phyloP scores from a whole-genome alignment of 306 rosid genomes.

The Acacia melanoxylon region DNA sequence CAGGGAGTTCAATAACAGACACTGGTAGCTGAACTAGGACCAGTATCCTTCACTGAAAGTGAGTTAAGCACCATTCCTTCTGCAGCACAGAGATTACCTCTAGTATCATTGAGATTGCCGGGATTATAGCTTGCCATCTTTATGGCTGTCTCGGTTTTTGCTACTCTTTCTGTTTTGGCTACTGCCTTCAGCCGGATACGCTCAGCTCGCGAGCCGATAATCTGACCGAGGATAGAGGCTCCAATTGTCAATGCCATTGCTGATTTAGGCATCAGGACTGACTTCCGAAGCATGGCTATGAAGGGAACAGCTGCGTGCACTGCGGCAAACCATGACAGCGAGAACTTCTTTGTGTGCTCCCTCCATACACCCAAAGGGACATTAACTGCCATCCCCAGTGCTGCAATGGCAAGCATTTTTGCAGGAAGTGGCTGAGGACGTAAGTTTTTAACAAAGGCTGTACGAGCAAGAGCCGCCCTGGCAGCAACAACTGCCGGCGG shows the following conservation, averaged over 20 bases:
- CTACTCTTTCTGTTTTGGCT: constrained; percentile 42
- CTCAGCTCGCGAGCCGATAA: constrained; percentile 80
- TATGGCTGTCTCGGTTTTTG: constrained; percentile 24
- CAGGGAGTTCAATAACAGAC: constrained; percentile 44
- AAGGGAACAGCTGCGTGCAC: constrained; percentile 86
- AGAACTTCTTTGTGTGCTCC: constrained; percentile 74
- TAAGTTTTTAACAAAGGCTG: constrained; percentile 66
- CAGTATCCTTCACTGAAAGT: constrained; percentile 39
- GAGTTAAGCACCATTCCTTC: constrained; percentile 49
- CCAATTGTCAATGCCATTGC: constrained; percentile 81
- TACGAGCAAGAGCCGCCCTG: constrained; percentile 83
- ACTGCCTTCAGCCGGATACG: constrained; percentile 57
- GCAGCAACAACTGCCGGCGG: constrained; percentile 84
- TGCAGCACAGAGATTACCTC: constrained; percentile 47
- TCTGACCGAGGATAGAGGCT: constrained; percentile 79
- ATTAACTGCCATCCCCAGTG: constrained; percentile 75
- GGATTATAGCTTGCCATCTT: constrained; percentile 24
- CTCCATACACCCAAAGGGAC: constrained; percentile 85
- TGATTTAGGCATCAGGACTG: constrained; percentile 78
- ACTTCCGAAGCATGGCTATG: constrained; percentile 80
- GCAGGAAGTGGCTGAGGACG: constrained; percentile 87
- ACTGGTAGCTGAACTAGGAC: constrained; percentile 45
- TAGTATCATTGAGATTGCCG: constrained; percentile 29
- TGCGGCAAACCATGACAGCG: constrained; percentile 71
- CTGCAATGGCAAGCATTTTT: constrained; percentile 77